A percentile compares a stretch with the other conserved stretches of the same genome.
Evolutionary conservation across 805 yeast genomes (phyloP).

Genomic region (Cyberlindnera meyerae): DNA sequence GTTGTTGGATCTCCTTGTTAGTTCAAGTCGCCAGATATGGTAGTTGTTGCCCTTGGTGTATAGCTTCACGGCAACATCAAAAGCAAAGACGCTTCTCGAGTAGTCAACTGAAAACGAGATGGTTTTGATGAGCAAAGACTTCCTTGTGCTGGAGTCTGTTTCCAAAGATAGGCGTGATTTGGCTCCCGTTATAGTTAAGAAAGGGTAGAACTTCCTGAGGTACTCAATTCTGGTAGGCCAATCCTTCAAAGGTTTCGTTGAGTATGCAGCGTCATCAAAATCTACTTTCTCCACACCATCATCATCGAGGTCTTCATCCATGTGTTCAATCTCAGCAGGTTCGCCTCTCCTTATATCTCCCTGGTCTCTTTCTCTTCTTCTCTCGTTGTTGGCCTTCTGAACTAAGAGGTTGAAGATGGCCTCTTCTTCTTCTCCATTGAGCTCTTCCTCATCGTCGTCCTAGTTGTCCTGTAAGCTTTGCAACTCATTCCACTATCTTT

Average conservation of each 20-base stretch:
- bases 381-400: constrained; percentile 3
- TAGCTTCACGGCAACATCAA: constrained; percentile 15
- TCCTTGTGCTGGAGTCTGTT: constrained; percentile 6
- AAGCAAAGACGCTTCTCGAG: constrained; percentile 6
- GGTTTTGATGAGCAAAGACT: constrained; percentile 15
- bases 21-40: constrained; percentile 9
- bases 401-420: constrained; percentile 11
- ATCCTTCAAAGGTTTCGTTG: constrained; percentile 18
- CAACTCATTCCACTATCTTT: constrained; percentile 19
- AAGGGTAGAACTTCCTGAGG: constrained; percentile 22
- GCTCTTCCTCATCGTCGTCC: constrained; percentile 1
- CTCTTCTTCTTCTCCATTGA: constrained; percentile 7
- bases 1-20: constrained; percentile 19
- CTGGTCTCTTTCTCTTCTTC: neutral
- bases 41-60: constrained; percentile 10
- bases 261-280: constrained; percentile 13
- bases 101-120: constrained; percentile 17
- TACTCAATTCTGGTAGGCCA: constrained; percentile 23
- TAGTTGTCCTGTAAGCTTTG: constrained; percentile 12
- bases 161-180: constrained; percentile 16
- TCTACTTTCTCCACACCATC: constrained; percentile 7
- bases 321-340: too few species aligned
- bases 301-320: constrained; percentile 3
- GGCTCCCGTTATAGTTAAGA: constrained; percentile 11
- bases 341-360: constrained; percentile 1